phyloP scores from a whole-genome alignment of 176 grass and related monocot genomes.

The Triticum timopheevii region DNA sequence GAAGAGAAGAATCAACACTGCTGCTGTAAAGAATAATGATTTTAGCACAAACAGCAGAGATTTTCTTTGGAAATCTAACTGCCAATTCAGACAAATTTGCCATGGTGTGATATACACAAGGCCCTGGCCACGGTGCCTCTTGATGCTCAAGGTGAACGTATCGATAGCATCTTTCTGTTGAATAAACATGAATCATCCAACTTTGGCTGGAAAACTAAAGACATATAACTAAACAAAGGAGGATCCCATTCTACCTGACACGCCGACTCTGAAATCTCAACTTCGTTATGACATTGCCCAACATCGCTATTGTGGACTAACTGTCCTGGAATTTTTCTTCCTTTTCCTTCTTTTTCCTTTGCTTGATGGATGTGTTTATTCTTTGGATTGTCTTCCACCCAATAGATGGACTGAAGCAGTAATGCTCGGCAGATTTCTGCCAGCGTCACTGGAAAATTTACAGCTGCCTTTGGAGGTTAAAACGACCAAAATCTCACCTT shows the following conservation, averaged over 20 bases:
- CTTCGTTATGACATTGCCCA: background rate
- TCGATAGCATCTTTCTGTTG: background rate
- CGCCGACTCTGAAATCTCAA: background rate
- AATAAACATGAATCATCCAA: background rate
- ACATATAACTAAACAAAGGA: background rate
- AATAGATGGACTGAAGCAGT: conserved; percentile 8
- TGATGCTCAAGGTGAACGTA: conserved; percentile 15
- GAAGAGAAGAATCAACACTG: background rate
- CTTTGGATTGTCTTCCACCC: background rate
- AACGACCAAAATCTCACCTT: conserved; percentile 17
- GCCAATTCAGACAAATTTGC: conserved; percentile 20
- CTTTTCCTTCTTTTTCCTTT: background rate
- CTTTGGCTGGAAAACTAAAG: conserved; percentile 23
- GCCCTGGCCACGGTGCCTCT: background rate
- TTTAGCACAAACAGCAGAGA: conserved; percentile 13
- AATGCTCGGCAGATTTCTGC: background rate
- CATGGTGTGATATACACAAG: conserved; percentile 38
- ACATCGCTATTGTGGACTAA: background rate
- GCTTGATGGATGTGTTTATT: conserved; percentile 6
- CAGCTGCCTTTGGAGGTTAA: conserved; percentile 14
- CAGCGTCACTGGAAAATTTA: conserved; percentile 32
- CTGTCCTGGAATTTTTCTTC: background rate
- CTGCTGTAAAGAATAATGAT: conserved; percentile 23
- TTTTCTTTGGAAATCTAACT: conserved; percentile 28
- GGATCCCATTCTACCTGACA: conserved; percentile 12